Conservation (phyloP, 2,329 filamentous ascomycete species). For the Sclerotinia subarctica region DNA sequence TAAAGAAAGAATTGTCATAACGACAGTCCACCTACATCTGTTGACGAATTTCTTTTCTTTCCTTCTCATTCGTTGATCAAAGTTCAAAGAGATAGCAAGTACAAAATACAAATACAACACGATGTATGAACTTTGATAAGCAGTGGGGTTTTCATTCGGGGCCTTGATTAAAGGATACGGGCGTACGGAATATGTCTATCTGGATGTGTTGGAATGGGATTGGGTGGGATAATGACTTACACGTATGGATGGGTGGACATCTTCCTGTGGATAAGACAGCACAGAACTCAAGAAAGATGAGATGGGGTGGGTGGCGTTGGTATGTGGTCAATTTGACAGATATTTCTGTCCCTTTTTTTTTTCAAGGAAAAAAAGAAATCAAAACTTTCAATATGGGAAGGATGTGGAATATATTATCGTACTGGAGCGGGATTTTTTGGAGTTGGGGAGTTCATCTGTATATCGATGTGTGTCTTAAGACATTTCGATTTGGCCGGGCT, state of each 20-base stretch:
- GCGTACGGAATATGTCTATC: slow-evolving; percentile 14
- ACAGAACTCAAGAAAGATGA: slow-evolving; percentile 31
- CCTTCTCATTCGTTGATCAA: background rate
- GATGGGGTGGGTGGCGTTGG: slow-evolving; percentile 34
- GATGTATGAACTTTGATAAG: background rate
- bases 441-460: background rate
- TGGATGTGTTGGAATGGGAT: background rate
- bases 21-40: background rate
- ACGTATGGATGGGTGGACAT: slow-evolving; percentile 9
- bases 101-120: slow-evolving; percentile 1
- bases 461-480: background rate
- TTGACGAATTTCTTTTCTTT: slow-evolving; percentile 2
- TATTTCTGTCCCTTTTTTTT: background rate
- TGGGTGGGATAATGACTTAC: background rate
- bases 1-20: slow-evolving; percentile 32
- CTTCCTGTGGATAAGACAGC: background rate
- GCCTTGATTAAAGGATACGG: slow-evolving; percentile 10
- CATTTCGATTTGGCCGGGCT: background rate
- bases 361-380: background rate
- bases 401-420: background rate
- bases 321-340: background rate
- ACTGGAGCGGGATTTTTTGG: slow-evolving; percentile 4
- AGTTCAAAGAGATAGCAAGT: background rate
- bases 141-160: background rate
- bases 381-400: background rate